These are phyloP conservation scores for Penicillium sp. DNA, from an alignment of 2,329 filamentous ascomycete species.

Conservation along the genomic window DNA sequence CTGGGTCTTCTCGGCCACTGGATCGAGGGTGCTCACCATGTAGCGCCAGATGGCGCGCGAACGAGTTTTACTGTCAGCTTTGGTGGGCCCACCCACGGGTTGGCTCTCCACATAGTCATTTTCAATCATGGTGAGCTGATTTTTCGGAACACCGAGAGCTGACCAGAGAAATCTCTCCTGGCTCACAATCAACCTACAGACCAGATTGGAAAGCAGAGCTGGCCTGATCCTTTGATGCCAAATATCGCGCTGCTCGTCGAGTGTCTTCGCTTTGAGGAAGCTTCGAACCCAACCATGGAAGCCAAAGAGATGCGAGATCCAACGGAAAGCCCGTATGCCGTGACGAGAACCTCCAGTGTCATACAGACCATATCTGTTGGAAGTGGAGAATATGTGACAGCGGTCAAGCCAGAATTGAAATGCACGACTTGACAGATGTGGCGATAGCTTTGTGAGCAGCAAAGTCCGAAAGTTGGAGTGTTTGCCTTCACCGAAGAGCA, in stretches of 20 bases:
- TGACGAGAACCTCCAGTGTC: slow-evolving; percentile 64
- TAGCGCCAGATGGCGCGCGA: background rate
- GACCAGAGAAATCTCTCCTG: background rate
- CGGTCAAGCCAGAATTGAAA: background rate
- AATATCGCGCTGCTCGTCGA: background rate
- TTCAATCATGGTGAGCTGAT: background rate
- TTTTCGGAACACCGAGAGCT: background rate
- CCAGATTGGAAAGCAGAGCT: background rate
- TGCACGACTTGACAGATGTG: background rate
- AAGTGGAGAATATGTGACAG: background rate
- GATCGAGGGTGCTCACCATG: slow-evolving; percentile 1
- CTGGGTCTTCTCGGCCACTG: background rate
- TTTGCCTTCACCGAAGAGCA: background rate
- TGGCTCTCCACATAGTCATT: background rate
- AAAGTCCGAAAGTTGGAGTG: background rate
- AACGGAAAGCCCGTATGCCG: background rate
- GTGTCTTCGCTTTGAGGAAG: background rate
- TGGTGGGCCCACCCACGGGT: background rate
- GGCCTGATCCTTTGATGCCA: background rate
- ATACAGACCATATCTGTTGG: background rate
- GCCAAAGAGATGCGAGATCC: background rate
- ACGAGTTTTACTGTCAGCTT: background rate
- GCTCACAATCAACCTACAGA: background rate
- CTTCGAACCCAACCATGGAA: background rate
- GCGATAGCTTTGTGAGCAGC: background rate